Evolutionary conservation across 2,329 filamentous ascomycete species (phyloP), one percentile per base, ranked within the genome.

Genomic region (Curvularia spicifera): DNA sequence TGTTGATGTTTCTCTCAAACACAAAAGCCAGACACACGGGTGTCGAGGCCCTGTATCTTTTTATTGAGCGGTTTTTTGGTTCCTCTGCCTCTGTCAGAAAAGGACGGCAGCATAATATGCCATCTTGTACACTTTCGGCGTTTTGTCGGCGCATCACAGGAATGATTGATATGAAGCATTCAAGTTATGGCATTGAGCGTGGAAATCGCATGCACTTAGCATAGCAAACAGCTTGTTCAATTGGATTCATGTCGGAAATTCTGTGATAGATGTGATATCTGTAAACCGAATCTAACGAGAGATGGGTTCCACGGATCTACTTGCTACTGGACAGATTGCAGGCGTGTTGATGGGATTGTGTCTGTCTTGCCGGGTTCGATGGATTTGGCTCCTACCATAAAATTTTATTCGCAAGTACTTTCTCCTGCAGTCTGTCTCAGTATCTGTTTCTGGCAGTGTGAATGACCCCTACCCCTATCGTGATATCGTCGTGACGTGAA

Each of bases 131-230:
- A 46, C 45, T 51, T 33, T 47, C 18, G 50, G 51, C 52, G 58
- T 56, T 59, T 28, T 42, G 57, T 56, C 49, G 66, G 64, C 64
- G 65, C 60, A 66, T 64, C 59, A 54, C 48, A 46, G 57, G 58
- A 54, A 60, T 45, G 49, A 53, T 54, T 65, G 55, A 57, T 52
- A 48, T 58, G 56, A 54, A 59, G 63, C 59, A 65, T 64, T 60
- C 56, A 59, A 47, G 43, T 39, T 28, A 24, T 28, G 60, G 59
- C 56, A 64, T 65, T 64, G 57, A 63, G 59, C 57, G 48, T 56
- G 47, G 53, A 61, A 55, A 57, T 57, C 37, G 63, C 62, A 61
- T 64, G 60, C 66, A 69, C 56, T 53, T 68, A 63, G 59, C 57
- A 61, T 61, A 63, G 51, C 45, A 58, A 59, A 59, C 48, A 60